A percentile compares a stretch with the other conserved stretches of the same genome.
phyloP scores from a whole-genome alignment of 768 basidiomycete species.

The Rubroboletus satanas region DNA sequence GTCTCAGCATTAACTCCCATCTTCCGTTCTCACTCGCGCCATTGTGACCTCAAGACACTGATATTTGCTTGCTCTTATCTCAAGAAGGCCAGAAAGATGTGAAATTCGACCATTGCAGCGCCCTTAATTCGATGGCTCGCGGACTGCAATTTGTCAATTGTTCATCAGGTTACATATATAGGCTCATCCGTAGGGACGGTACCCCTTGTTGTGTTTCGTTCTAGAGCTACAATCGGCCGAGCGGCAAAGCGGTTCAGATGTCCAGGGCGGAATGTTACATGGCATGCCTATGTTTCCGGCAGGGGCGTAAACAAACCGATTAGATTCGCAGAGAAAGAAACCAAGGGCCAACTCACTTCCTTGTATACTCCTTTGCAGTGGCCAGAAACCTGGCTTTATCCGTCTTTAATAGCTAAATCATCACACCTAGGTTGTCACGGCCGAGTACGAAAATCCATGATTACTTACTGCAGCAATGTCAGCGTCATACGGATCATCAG shows the following conservation, averaged over 20 bases:
- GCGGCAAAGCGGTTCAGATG: neutral
- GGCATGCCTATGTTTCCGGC: conserved; percentile 16
- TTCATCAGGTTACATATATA: conserved; percentile 2
- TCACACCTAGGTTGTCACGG: neutral
- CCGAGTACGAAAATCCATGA: neutral
- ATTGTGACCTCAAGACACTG: neutral
- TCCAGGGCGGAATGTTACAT: conserved; percentile 7
- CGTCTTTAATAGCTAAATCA: conserved; percentile 63
- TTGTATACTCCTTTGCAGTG: conserved; percentile 81
- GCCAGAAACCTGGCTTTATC: conserved; percentile 70
- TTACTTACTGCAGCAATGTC: conserved; percentile 76
- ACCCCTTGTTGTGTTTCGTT: neutral
- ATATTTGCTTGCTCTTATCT: conserved; percentile 4
- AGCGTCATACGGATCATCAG: conserved; percentile 86
- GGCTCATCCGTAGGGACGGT: neutral
- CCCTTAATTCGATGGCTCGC: conserved; percentile 6
- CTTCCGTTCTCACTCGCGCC: conserved; percentile 5
- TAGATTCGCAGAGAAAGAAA: neutral
- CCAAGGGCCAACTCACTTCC: conserved; percentile 52
- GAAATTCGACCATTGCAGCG: conserved; percentile 4
- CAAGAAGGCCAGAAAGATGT: neutral
- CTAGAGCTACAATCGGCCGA: conserved; percentile 12
- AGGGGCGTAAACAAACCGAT: neutral
- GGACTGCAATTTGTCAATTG: neutral
- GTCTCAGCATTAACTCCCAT: conserved; percentile 3